Percentiles rank a stretch among this genome's conserved stretches.
Conservation (phyloP, 2,329 filamentous ascomycete genomes). For the Parafenestella ontariensis region DNA sequence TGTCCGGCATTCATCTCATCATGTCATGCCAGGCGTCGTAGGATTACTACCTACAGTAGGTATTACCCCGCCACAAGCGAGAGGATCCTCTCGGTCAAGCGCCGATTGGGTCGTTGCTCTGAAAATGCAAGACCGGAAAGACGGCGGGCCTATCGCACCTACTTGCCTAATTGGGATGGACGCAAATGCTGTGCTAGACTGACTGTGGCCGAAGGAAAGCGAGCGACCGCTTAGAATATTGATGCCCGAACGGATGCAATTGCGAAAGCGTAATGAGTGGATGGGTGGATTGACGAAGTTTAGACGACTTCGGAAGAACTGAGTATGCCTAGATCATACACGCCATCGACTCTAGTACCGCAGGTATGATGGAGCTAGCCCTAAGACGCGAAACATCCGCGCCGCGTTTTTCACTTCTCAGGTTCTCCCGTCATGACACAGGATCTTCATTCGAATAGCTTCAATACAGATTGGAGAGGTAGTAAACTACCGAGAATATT, state of each 20-base stretch:
- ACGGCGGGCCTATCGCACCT: no score
- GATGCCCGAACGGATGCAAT: neutral
- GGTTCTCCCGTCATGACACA: slow-evolving; percentile 14
- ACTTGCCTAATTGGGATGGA: no score
- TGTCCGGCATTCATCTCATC: no score
- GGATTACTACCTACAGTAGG: no score
- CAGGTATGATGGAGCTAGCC: neutral
- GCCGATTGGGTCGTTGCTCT: slow-evolving; percentile 3
- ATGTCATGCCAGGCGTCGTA: no score
- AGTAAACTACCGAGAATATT: slow-evolving; percentile 18
- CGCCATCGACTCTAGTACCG: neutral
- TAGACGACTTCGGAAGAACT: neutral
- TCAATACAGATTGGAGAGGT: slow-evolving; percentile 5
- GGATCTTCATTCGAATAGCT: slow-evolving; percentile 7
- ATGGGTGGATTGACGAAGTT: neutral
- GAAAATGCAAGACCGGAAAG: neutral
- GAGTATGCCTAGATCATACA: neutral
- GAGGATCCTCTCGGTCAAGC: neutral
- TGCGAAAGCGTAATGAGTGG: neutral
- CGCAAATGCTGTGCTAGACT: neutral
- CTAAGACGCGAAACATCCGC: neutral
- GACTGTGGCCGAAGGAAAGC: neutral
- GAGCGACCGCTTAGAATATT: neutral
- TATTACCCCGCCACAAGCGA: no score
- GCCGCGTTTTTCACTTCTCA: neutral